A percentile compares a stretch with the other conserved stretches of the same genome.
These are phyloP conservation scores for Colletotrichum liaoningense DNA, from an alignment of 2,329 filamentous ascomycete species.

Conservation along the genomic window DNA sequence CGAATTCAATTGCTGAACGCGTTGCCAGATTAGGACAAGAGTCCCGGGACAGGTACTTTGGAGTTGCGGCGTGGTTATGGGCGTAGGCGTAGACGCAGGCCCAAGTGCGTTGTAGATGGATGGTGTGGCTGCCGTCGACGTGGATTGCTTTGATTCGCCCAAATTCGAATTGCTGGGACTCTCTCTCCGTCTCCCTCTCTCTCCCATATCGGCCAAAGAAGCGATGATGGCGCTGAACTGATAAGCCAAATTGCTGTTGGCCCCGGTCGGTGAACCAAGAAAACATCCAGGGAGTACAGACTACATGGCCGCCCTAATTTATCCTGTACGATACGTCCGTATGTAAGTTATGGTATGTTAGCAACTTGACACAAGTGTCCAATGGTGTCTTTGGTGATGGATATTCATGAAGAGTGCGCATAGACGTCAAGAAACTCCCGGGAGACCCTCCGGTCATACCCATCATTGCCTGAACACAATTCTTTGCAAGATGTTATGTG, in stretches of 20 bases:
- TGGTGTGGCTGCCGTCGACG: conserved; percentile 37
- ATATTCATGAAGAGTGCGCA: not conserved
- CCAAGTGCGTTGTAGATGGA: conserved; percentile 7
- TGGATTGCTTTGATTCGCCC: conserved; percentile 38
- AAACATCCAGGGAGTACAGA: not conserved
- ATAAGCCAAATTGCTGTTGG: conserved; percentile 36
- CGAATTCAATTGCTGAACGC: conserved; percentile 2
- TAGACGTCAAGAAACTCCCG: not conserved
- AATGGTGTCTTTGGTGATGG: not conserved
- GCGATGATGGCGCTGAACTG: conserved; percentile 32
- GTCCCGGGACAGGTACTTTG: not conserved
- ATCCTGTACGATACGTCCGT: conserved; percentile 12
- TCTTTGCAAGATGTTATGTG: not conserved
- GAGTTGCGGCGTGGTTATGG: conserved; percentile 14
- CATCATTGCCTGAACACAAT: not conserved
- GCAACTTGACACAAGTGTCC: not conserved
- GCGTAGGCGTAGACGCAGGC: conserved; percentile 19
- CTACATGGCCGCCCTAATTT: conserved; percentile 5
- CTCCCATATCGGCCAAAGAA: conserved; percentile 11
- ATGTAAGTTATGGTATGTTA: not conserved
- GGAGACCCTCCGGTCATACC: not conserved
- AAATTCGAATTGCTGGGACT: conserved; percentile 26
- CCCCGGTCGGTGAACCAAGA: conserved; percentile 23
- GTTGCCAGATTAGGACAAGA: conserved; percentile 15
- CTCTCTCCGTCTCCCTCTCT: not conserved